Evolutionary conservation across 1,284 basidiomycete genomes (phyloP).

Genomic region (Sparassis latifolia): DNA sequence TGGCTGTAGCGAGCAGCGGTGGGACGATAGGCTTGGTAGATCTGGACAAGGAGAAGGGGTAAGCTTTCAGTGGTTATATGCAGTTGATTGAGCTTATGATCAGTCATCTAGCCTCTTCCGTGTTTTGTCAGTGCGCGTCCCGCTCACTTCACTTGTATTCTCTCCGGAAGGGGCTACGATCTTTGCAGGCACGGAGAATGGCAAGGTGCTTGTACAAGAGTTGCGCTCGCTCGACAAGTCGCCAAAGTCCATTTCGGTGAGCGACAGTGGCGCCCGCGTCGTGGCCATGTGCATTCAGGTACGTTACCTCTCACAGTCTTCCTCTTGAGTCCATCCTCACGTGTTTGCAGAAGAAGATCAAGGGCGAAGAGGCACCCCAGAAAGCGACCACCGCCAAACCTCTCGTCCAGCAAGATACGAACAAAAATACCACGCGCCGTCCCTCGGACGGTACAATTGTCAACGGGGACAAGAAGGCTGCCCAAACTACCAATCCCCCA

Average conservation of each 20-base stretch:
- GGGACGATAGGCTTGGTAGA: constrained; percentile 56
- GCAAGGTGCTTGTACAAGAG: constrained; percentile 55
- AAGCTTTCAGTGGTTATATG: constrained; percentile 15
- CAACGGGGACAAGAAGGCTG: constrained; percentile 9
- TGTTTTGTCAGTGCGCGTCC: constrained; percentile 41
- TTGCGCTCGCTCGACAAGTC: constrained; percentile 57
- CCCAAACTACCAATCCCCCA: background rate
- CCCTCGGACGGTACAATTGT: constrained; percentile 1
- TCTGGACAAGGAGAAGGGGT: constrained; percentile 70
- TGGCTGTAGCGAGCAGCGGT: constrained; percentile 47
- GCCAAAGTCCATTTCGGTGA: constrained; percentile 45
- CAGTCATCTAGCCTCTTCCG: constrained; percentile 42
- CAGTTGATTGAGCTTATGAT: no score
- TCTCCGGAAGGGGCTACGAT: constrained; percentile 61
- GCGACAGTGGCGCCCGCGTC: constrained; percentile 39
- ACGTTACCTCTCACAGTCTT: constrained; percentile 6
- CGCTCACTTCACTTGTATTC: constrained; percentile 53
- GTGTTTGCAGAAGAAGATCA: constrained; percentile 20
- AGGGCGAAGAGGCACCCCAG: constrained; percentile 14
- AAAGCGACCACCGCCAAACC: constrained; percentile 14
- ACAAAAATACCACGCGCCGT: constrained; percentile 12
- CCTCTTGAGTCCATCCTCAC: background rate
- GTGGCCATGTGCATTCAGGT: constrained; percentile 54
- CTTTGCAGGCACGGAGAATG: constrained; percentile 56
- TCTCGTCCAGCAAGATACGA: constrained; percentile 19